Evolutionary conservation across 306 rosid species (phyloP), one percentile per base, ranked within the genome.

Genomic region (Dalbergia cultrata): DNA sequence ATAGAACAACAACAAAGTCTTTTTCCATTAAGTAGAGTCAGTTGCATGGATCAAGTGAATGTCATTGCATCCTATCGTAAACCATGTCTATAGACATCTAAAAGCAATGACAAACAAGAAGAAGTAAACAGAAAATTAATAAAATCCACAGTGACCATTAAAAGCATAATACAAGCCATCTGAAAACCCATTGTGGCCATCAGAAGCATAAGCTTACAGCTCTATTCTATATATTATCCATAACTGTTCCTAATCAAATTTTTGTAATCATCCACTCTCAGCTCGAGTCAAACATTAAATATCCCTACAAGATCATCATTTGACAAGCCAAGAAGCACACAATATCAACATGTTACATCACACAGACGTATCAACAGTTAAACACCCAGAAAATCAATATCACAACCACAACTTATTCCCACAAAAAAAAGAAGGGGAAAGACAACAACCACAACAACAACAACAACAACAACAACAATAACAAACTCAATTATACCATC

Each of bases 311-410:
- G 58, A 69, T 65, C 33, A 45, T 52, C 44, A 77, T 71, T 67
- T 33, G 64, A 49, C 56, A 58, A 61, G 16, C 77, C 63, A 31
- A 21, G 22, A 35, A 16, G 35, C 37, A 39, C 35, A 11, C 45
- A 50, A 47, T 34, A 54, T 13, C 64, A 68, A 49, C 13, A 45
- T 19, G 22, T 18, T 17, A 84, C 4, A 10, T 39, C n/a, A 47
- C 59, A 70, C 37, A 13, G 70, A 43, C 6, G 52, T 14, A 66
- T 65, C 58, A 0, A 26, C 31, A 26, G 3, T 26, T 0, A 26
- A 26, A 65, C 34, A 76, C 59, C 49, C 17, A 18, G 59, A 81
- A 16, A 76, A 74, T 70, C 63, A 61, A 73, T 58, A 14, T 35
- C 37, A 78, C n/a, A 63, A 62, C 56, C 68, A 41, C 60, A 54